Conservation (phyloP, 2,329 filamentous ascomycete genomes). For the Coniochaeta hoffmannii region DNA sequence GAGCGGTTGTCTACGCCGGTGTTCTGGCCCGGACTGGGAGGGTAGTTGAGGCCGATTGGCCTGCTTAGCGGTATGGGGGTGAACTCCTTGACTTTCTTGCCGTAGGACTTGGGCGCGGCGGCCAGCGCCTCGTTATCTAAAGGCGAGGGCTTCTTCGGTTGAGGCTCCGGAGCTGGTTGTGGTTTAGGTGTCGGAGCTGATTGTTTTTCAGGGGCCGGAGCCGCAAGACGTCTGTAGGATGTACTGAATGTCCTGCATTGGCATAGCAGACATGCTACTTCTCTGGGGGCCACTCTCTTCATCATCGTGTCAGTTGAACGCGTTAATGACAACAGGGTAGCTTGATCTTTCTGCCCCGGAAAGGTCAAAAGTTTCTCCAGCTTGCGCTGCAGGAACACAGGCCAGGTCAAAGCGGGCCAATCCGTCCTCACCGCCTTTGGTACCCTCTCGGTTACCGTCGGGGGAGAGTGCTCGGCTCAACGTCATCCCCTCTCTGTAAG, state of each 20-base stretch:
- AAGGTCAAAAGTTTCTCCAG: not conserved
- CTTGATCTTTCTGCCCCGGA: not conserved
- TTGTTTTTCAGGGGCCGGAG: constrained; percentile 5
- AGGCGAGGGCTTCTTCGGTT: constrained; percentile 8
- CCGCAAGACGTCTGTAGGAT: constrained; percentile 27
- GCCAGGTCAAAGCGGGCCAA: not conserved
- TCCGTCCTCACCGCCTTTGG: not conserved
- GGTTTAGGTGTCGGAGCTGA: not conserved
- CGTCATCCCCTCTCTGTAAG: constrained; percentile 12
- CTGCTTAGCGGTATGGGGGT: constrained; percentile 54
- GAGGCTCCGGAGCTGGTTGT: not conserved
- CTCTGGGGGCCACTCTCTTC: constrained; percentile 5
- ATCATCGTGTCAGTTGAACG: constrained; percentile 14
- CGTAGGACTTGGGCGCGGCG: constrained; percentile 53
- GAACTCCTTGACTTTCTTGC: constrained; percentile 46
- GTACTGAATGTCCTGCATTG: constrained; percentile 43
- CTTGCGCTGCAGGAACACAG: not conserved
- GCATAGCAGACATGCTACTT: constrained; percentile 38
- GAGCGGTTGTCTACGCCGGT: constrained; percentile 65
- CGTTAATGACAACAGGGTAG: not conserved
- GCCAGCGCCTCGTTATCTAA: constrained; percentile 27
- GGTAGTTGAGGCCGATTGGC: constrained; percentile 73
- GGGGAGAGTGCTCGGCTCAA: constrained; percentile 16
- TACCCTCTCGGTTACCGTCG: constrained; percentile 16
- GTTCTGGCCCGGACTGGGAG: constrained; percentile 75